Percentiles rank a stretch among this genome's conserved stretches.
phyloP scores from a whole-genome alignment of 1,284 basidiomycete genomes.

The Apiotrichum porosum region DNA sequence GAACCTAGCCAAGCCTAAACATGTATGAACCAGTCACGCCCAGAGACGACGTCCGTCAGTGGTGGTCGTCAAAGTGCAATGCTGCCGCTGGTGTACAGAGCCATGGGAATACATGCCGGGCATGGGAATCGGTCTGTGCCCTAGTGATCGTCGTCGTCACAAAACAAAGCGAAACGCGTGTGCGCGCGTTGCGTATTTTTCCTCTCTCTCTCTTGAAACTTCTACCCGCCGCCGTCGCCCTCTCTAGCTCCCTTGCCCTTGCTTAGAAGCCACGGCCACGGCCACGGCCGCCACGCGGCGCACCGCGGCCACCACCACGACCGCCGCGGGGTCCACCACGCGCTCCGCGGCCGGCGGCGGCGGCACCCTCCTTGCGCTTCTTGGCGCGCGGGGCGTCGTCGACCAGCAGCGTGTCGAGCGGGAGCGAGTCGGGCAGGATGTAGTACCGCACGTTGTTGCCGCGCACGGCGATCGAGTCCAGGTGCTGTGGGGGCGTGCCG shows the following conservation, averaged over 20 bases:
- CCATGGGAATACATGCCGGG: slow-evolving; percentile 17
- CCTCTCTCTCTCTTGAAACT: background rate
- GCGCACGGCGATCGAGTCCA: slow-evolving; percentile 84
- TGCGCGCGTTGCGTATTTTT: too few species aligned
- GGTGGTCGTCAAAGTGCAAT: background rate
- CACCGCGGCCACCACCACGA: slow-evolving; percentile 34
- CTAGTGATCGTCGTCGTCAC: background rate
- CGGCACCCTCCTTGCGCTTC: slow-evolving; percentile 53
- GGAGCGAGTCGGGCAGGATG: slow-evolving; percentile 91
- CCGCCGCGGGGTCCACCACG: slow-evolving; percentile 30
- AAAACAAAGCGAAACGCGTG: background rate
- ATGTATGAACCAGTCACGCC: too few species aligned
- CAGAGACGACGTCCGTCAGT: too few species aligned
- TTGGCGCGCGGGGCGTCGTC: slow-evolving; percentile 98
- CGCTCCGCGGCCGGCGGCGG: slow-evolving; percentile 29
- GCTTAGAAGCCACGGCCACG: slow-evolving; percentile 37
- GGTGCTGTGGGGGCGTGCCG: slow-evolving; percentile 48
- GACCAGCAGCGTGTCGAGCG: slow-evolving; percentile 90
- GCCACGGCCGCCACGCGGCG: slow-evolving; percentile 31
- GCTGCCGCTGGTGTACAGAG: slow-evolving; percentile 1
- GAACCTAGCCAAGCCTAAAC: too few species aligned
- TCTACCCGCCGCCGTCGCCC: background rate
- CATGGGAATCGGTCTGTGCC: background rate
- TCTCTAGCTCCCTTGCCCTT: background rate
- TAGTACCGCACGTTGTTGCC: slow-evolving; percentile 84